Evolutionary conservation across 257 asterid species (phyloP), one percentile per base, ranked within the genome.

Genomic region (Haberlea rhodopensis): DNA sequence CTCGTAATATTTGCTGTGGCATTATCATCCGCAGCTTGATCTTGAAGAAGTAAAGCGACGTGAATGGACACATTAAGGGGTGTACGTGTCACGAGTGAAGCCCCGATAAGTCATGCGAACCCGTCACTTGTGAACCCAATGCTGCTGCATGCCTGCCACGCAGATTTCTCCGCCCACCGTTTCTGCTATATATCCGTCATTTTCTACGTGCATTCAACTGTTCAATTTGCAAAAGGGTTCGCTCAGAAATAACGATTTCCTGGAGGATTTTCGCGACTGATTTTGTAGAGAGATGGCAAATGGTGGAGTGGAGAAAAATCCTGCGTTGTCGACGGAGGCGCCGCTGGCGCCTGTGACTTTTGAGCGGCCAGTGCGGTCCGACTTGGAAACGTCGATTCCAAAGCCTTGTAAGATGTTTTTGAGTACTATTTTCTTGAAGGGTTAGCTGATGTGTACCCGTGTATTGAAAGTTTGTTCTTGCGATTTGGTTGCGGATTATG

Each of bases 331-430:
- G 3, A 4, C 95, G 76, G 87, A 77, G 74, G 96, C 96, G 7
- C 82, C 90, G 66, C 84, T 81, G 21, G 91, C 96, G 21, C 98
- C 98, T 21, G 85, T 91, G 15, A 91, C 95, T 13, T 23, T 51
- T 2, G 81, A 86, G 27, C 83, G 95, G 0, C 85, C 81, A 6
- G 81, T 88, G 32, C 78, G 92, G 31, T 54, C 80, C 32, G 95
- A 91, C 37, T 68, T 91, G 78, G 96, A 88, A 59, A 74, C 81
- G 20, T 71, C 75, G 7, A 78, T 91, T 27, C 98, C 95, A 0
- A 91, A 91, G 68, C 98, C 98, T 5, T 88, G 98, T 88, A 73
- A 82, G 85, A 23, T 20, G 0, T 37, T 23, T 2, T n/a, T n/a
- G n/a, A 5, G 3, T 52, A 25, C 16, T 19, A 16, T 26, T 52